These are phyloP conservation scores for Rhodotorula sp. DNA, from an alignment of 1,284 basidiomycete species.

Conservation along the genomic window DNA sequence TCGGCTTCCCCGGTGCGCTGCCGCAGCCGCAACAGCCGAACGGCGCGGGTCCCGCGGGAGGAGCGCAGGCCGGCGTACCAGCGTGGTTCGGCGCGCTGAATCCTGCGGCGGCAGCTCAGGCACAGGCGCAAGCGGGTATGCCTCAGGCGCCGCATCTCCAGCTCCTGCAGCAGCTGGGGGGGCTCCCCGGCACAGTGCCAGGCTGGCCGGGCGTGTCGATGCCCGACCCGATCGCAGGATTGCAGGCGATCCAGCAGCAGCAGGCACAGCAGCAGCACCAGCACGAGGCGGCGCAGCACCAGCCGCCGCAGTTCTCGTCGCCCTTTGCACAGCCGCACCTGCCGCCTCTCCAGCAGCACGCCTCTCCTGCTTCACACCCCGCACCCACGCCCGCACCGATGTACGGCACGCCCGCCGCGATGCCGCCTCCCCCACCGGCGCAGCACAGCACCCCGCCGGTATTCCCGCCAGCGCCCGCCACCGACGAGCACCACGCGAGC, in stretches of 20 bases:
- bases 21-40: not conserved
- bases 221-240: not conserved
- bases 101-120: not conserved
- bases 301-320: not conserved
- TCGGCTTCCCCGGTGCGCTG: not conserved
- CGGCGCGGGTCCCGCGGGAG: no score
- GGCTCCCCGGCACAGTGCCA: not conserved
- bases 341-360: not conserved
- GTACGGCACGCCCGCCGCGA: slow-evolving; percentile 8
- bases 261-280: slow-evolving; percentile 10
- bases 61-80: slow-evolving; percentile 11
- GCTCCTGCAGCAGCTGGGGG: slow-evolving; percentile 2
- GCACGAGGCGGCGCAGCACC: slow-evolving; percentile 9
- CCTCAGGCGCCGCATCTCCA: not conserved
- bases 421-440: not conserved
- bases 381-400: slow-evolving; percentile 10
- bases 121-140: no score
- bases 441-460: not conserved
- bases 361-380: not conserved
- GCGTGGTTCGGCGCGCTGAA: slow-evolving; percentile 26
- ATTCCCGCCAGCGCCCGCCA: not conserved
- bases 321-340: not conserved
- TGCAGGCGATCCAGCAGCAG: slow-evolving; percentile 14
- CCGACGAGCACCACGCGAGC: not conserved
- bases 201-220: not conserved